Percentiles rank a stretch among this genome's conserved stretches.
phyloP scores from a whole-genome alignment of 2,329 filamentous ascomycete genomes.

The Ilyonectria sp. region DNA sequence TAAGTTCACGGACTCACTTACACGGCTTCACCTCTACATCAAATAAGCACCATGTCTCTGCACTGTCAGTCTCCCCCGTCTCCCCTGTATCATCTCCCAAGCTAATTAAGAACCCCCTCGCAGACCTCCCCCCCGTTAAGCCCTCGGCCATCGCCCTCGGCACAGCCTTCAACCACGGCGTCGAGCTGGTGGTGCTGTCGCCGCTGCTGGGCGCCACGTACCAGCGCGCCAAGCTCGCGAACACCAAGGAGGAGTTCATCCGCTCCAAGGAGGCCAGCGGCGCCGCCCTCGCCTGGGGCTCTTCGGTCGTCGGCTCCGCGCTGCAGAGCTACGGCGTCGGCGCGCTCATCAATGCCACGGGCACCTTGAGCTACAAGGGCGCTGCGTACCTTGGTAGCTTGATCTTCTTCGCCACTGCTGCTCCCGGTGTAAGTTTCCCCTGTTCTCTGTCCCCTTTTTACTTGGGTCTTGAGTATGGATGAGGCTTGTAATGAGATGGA shows the following conservation, averaged over 20 bases:
- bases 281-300: conserved; percentile 91
- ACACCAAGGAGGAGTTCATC: conserved; percentile 97
- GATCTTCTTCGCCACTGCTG: conserved; percentile 92
- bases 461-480: background rate
- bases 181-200: conserved; percentile 88
- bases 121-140: conserved; percentile 84
- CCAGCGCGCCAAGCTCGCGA: conserved; percentile 90
- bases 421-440: conserved; percentile 79
- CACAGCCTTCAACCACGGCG: conserved; percentile 94
- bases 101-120: conserved; percentile 10
- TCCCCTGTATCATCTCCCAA: conserved; percentile 9
- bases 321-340: conserved; percentile 92
- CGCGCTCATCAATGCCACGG: conserved; percentile 93
- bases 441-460: background rate
- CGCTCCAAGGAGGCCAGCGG: conserved; percentile 92
- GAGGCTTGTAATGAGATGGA: background rate
- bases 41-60: conserved; percentile 67
- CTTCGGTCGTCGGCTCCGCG: conserved; percentile 88
- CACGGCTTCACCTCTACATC: conserved; percentile 14
- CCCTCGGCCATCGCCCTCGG: conserved; percentile 97
- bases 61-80: conserved; percentile 63
- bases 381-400: conserved; percentile 92
- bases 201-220: conserved; percentile 96
- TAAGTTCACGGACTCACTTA: conserved; percentile 15
- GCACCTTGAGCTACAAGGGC: conserved; percentile 96